Conservation (phyloP, 2,329 filamentous ascomycete species). For the Karstenula rhodostoma region DNA sequence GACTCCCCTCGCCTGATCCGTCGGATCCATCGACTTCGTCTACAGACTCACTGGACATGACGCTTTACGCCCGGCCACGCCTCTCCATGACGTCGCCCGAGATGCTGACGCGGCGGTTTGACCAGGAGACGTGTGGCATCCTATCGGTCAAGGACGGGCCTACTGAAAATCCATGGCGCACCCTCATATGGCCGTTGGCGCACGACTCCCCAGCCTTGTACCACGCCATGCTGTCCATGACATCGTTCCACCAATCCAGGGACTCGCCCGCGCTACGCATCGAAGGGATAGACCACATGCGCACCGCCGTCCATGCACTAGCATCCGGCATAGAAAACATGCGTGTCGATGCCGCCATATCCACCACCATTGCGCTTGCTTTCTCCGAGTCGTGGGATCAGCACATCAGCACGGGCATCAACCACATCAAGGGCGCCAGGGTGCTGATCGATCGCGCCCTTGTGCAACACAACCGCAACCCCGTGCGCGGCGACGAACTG, state of each 20-base stretch:
- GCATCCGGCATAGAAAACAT: slow-evolving; percentile 69
- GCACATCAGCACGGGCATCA: slow-evolving; percentile 72
- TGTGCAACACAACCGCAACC: slow-evolving; percentile 53
- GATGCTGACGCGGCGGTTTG: slow-evolving; percentile 69
- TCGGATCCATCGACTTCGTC: slow-evolving; percentile 48
- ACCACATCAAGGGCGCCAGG: slow-evolving; percentile 73
- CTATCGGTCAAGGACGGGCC: slow-evolving; percentile 74
- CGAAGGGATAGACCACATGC: slow-evolving; percentile 74
- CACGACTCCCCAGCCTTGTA: slow-evolving; percentile 70
- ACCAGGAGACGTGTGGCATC: slow-evolving; percentile 73
- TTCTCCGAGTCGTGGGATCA: slow-evolving; percentile 77
- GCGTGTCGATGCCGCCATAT: slow-evolving; percentile 70
- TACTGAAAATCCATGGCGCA: slow-evolving; percentile 76
- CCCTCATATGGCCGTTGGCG: slow-evolving; percentile 73
- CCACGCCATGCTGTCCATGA: slow-evolving; percentile 73
- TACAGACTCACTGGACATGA: slow-evolving; percentile 30
- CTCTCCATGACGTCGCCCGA: slow-evolving; percentile 64
- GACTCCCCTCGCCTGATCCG: slow-evolving; percentile 46
- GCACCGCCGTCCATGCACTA: slow-evolving; percentile 67
- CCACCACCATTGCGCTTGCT: slow-evolving; percentile 73
- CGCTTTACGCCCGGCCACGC: slow-evolving; percentile 55
- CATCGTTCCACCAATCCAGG: slow-evolving; percentile 71
- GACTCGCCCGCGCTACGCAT: slow-evolving; percentile 65
- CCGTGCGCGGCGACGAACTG: slow-evolving; percentile 51
- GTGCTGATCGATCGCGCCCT: slow-evolving; percentile 69